These are phyloP conservation scores for Phaseolus coccineus DNA, from an alignment of 331 rosid genomes.

Conservation along the genomic window DNA sequence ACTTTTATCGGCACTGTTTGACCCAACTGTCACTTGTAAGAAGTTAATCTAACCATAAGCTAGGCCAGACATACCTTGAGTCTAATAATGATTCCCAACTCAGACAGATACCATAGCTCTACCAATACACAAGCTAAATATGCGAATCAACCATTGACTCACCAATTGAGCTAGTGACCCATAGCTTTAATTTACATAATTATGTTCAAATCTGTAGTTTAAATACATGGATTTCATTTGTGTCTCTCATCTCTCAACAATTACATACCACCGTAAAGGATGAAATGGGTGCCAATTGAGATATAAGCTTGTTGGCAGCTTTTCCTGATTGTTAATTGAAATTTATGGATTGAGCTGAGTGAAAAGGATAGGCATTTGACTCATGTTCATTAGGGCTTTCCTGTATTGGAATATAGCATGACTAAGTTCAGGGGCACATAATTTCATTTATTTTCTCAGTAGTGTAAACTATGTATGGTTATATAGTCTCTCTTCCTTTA, in stretches of 20 bases:
- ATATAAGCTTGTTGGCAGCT: background rate
- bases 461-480: conserved; percentile 13
- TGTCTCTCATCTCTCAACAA: background rate
- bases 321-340: background rate
- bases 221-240: background rate
- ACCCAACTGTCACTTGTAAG: no score
- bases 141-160: background rate
- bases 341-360: background rate
- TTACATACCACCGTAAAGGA: background rate
- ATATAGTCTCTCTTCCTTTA: conserved; percentile 16
- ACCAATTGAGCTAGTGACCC: background rate
- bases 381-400: background rate
- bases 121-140: background rate
- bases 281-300: background rate
- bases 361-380: background rate
- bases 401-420: background rate
- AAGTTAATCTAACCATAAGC: no score
- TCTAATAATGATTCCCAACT: no score
- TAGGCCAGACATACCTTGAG: no score
- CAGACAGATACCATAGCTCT: no score
- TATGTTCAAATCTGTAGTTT: background rate
- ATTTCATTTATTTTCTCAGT: background rate
- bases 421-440: conserved; percentile 7
- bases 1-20: no score
- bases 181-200: background rate